Conservation (phyloP, 2,329 filamentous ascomycete genomes). For the Triangularia verruculosa region DNA sequence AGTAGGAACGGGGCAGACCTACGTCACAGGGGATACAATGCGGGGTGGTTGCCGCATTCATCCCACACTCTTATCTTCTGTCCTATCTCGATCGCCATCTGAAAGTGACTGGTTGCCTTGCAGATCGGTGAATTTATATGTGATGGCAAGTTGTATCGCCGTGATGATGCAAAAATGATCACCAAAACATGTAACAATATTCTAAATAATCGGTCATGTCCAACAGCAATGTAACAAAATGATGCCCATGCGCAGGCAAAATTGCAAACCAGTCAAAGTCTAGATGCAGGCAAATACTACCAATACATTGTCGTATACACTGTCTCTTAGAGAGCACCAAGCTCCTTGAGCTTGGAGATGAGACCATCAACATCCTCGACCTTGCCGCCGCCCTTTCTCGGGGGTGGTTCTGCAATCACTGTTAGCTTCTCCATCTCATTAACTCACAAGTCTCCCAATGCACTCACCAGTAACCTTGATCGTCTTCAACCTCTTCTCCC, state of each 20-base stretch:
- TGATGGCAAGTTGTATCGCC: neutral
- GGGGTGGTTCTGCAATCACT: constrained; percentile 65
- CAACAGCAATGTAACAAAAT: neutral
- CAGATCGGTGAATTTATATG: neutral
- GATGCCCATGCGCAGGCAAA: constrained; percentile 4
- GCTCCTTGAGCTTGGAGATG: constrained; percentile 88
- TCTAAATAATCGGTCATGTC: too few species aligned
- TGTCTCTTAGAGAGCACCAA: constrained; percentile 71
- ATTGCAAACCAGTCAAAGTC: neutral
- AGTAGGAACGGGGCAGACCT: neutral
- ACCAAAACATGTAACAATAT: neutral
- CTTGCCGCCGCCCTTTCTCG: constrained; percentile 90
- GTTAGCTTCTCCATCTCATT: constrained; percentile 4
- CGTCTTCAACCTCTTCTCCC: constrained; percentile 75
- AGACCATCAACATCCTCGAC: constrained; percentile 97
- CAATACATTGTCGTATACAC: constrained; percentile 5
- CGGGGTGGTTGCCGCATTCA: neutral
- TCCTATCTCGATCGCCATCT: neutral
- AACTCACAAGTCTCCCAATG: neutral
- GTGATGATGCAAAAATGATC: neutral
- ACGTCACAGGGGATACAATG: constrained; percentile 1
- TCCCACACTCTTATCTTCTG: neutral
- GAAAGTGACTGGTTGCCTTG: neutral
- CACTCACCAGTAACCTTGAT: constrained; percentile 75
- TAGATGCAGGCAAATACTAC: neutral